Base-by-base conservation (phyloP, 2,329 filamentous ascomycete species). In the Volutella citrinella region DNA sequence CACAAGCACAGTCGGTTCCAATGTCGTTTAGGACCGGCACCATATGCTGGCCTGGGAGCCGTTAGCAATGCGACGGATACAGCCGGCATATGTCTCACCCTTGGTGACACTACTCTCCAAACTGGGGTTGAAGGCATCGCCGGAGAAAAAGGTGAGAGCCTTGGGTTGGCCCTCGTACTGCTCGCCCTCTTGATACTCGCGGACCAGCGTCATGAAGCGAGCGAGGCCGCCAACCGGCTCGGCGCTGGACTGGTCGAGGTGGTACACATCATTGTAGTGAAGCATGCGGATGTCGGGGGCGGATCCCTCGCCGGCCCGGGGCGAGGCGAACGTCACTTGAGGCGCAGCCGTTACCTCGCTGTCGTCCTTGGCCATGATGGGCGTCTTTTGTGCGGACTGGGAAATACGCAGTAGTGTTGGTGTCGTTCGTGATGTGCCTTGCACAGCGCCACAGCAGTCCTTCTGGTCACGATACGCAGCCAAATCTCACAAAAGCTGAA, bases 261-360 rank as follows among this genome's bases (percentile, higher is more conserved):
- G 90, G 61, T 95, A 95, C 40, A 95, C 89, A 64, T 96, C 89
- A 62, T 95, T 95, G 71, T 84, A 95, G 65, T 95, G 90, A 19
- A 95, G 59, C 35, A 95, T 64, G n/a, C 89, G 80, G 31, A 95
- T 65, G 57, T 88, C 84, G 27, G 87, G 85, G 11, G 35, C 38
- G 19, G 50, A 47, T 24, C 42, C 48, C 16, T 34, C 35, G 24
- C 38, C 39, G 24, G 49, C 48, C 27, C 51, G 38, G 9, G 50
- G 50, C 19, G 51, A 54, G 17, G 51, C 46, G 31, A 38, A 54
- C 15, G 43, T 54, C 33, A 51, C 46, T 36, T 47, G 55, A 21
- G 58, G 54, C 31, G 48, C 49, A 7, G 56, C 48, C 20, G 51
- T 56, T 19, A 45, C 43, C 30, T 40, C 30, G 16, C 36, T 20